Conservation (phyloP, 2,329 filamentous ascomycete species). For the Colletotrichum karsti region DNA sequence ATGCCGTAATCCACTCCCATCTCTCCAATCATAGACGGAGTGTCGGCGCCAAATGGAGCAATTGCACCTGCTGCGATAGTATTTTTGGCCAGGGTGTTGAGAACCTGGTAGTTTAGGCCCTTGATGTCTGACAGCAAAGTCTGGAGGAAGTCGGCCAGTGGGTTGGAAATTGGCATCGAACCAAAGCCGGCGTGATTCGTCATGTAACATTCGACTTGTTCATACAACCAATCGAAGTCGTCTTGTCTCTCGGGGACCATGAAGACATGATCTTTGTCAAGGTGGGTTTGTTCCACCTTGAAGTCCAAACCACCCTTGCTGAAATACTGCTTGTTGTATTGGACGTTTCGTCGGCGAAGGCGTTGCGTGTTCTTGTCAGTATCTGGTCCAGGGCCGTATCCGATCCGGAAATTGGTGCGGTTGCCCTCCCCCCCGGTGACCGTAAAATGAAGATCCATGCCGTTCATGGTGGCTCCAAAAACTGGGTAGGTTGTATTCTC, state of each 20-base stretch:
- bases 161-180: background rate
- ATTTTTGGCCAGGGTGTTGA: background rate
- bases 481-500: background rate
- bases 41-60: background rate
- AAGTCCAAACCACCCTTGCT: background rate
- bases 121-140: background rate
- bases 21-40: background rate
- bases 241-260: background rate
- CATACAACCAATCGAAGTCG: background rate
- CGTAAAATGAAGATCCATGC: background rate
- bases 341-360: background rate
- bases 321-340: background rate
- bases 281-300: background rate
- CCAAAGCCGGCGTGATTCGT: background rate
- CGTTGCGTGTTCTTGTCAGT: background rate
- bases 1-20: background rate
- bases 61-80: background rate
- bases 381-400: background rate
- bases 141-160: background rate
- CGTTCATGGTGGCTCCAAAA: background rate
- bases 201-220: background rate
- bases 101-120: background rate
- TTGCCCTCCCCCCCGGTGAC: background rate
- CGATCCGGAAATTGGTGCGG: background rate
- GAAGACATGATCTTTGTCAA: background rate